Evolutionary conservation across 2,329 filamentous ascomycete species (phyloP).

Genomic region (Sclerotinia nivalis): DNA sequence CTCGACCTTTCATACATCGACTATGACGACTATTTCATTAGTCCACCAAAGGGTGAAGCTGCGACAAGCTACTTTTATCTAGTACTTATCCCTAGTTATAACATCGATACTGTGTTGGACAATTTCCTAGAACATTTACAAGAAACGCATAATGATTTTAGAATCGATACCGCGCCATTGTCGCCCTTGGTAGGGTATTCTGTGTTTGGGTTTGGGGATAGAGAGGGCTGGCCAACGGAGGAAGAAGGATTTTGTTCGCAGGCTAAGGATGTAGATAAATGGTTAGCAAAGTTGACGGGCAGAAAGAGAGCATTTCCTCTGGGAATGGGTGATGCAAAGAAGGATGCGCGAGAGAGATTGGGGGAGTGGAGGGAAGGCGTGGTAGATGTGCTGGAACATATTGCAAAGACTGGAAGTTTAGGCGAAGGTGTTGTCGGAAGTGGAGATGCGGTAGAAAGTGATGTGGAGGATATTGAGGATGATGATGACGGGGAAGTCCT

Average conservation of each 20-base stretch:
- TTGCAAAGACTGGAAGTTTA: constrained; percentile 58
- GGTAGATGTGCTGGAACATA: constrained; percentile 65
- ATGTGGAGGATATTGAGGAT: constrained; percentile 67
- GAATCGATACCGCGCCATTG: constrained; percentile 86
- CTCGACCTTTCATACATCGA: constrained; percentile 84
- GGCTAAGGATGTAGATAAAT: constrained; percentile 85
- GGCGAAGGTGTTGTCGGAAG: constrained; percentile 73
- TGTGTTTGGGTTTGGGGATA: constrained; percentile 91
- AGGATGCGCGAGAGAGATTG: constrained; percentile 65
- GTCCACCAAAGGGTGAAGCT: constrained; percentile 61
- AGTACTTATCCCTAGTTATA: constrained; percentile 85
- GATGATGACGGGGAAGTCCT: constrained; percentile 53
- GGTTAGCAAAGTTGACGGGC: constrained; percentile 93
- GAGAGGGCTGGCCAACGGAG: constrained; percentile 88
- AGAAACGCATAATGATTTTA: constrained; percentile 95
- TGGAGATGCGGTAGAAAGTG: constrained; percentile 82
- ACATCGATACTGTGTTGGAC: constrained; percentile 89
- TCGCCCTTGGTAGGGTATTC: constrained; percentile 79
- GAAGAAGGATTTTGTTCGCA: constrained; percentile 91
- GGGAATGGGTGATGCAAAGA: constrained; percentile 83
- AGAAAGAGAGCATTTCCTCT: constrained; percentile 85
- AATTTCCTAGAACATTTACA: constrained; percentile 83
- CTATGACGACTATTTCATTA: constrained; percentile 89
- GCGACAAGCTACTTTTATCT: constrained; percentile 72
- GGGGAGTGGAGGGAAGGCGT: constrained; percentile 78